Evolutionary conservation across 1,284 basidiomycete genomes (phyloP).

Genomic region (Puccinia sorghi): DNA sequence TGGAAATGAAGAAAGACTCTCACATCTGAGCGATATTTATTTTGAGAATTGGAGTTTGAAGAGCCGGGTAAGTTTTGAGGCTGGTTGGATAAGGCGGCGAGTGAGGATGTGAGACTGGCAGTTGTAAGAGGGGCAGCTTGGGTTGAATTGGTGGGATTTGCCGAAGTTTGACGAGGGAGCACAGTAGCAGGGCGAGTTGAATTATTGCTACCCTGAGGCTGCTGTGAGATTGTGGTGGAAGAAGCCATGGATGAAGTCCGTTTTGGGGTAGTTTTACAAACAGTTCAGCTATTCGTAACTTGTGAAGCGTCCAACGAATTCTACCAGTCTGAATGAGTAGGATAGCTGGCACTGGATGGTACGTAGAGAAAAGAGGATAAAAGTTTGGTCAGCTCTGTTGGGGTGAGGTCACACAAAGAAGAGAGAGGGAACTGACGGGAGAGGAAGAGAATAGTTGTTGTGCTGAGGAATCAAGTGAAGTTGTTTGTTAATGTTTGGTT

Average conservation of each 20-base stretch:
- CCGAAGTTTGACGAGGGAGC: slow-evolving; percentile 8
- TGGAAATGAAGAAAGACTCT: slow-evolving; percentile 59
- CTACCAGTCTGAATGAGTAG: neutral
- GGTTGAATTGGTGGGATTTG: neutral
- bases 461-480: neutral
- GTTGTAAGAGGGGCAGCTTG: slow-evolving; percentile 5
- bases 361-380: neutral
- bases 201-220: slow-evolving; percentile 7
- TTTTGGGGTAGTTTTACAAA: neutral
- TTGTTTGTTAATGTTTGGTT: neutral
- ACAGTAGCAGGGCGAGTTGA: slow-evolving; percentile 14
- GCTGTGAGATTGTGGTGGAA: slow-evolving; percentile 27
- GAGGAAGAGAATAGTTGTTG: neutral
- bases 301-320: neutral
- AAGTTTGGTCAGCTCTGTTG: neutral
- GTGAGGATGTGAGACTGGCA: slow-evolving; percentile 23
- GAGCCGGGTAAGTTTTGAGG: slow-evolving; percentile 15
- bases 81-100: slow-evolving; percentile 16
- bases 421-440: neutral
- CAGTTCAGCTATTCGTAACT: slow-evolving; percentile 1
- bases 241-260: slow-evolving; percentile 22
- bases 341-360: neutral
- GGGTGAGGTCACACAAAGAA: neutral
- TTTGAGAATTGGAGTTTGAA: slow-evolving; percentile 19
- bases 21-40: slow-evolving; percentile 66